Evolutionary conservation across 805 yeast species (phyloP), one percentile per base, ranked within the genome.

Genomic region (Yamadazyma insecticola): DNA sequence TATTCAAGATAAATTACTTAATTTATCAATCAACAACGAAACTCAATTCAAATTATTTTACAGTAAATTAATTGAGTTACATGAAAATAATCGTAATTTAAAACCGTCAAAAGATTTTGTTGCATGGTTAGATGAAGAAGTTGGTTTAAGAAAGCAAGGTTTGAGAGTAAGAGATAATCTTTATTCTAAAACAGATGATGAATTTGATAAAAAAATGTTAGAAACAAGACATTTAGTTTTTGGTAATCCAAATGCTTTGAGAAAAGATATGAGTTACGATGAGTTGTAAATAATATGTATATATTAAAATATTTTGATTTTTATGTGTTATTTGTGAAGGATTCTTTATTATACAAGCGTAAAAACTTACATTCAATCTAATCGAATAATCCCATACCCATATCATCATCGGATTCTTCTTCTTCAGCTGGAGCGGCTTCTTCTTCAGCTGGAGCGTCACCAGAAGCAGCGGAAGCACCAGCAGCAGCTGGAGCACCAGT

Each of bases 401-500:
- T 81, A 70, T 81, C 90, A 50, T 64, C 72, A 60, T 76, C 82
- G 50, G 58, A 81, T 48, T 58, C 80, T 52, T 69, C 89, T 55
- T 73, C 87, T 55, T 69, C 80, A 49, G 63, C 85, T 51, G 67
- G 92, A 40, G 63, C 92, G 40, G 67, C 95, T 37, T 68, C 92
- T 46, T 71, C 87, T 49, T 74, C 83, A 47, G 76, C 80, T 46
- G 67, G 79, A 63, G 68, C 84, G 57, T 74, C 81, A 55, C 81
- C 80, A 54, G 81, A 76, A 50, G 83, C 80, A 58, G 75, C 76
- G 58, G 73, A 76, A 59, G 77, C 72, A 53, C 82, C 67, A 51
- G 92, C 70, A 58, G 87, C 77, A 67, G 92, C 95, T 67, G 96
- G 92, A 73, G 95, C 97, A 68, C 96, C 97, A 59, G 96, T 57